Evolutionary conservation across 169 alveolate genomes (phyloP), one percentile per base, ranked within the genome.

Genomic region (Pseudocohnilembus persalinus): DNA sequence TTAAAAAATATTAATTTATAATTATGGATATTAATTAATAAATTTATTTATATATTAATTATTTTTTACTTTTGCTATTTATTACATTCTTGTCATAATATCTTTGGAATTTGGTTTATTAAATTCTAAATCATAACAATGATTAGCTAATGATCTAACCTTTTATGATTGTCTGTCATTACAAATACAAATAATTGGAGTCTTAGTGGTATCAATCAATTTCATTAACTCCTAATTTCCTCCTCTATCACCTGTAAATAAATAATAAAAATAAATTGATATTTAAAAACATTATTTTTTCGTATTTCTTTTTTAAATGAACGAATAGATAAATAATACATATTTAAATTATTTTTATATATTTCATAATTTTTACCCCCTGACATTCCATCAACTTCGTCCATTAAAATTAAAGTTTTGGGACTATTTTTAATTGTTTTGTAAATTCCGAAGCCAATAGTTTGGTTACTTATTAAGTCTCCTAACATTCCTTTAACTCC

Each of bases 301-400:
- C n/a, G n/a, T n/a, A n/a, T n/a, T n/a, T n/a, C n/a, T n/a, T n/a
- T n/a, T n/a, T n/a, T n/a, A n/a, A n/a, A n/a, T n/a, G n/a, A n/a
- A n/a, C n/a, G n/a, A n/a, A n/a, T n/a, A n/a, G n/a, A 49, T 49
- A 49, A 11, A 49, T 49, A 49, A 11, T 11, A 49, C 4, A 11
- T 20, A 49, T 49, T 49, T 49, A 49, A 49, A 11, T 49, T 49
- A 20, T 11, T 11, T 11, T 49, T 49, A 49, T 11, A 49, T 49
- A 11, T 49, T 49, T 20, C 20, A 4, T 11, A 4, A 49, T 11
- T 11, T 49, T 49, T 49, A 49, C 68, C 68, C 20, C 98, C 98
- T 33, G 99, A 97, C 97, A 98, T 96, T 65, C 99, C 99, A 92
- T 98, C 99, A 32, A 99, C 98, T 92, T 99, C 99, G 88, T 99